These are phyloP conservation scores for Acacia pycnantha DNA, from an alignment of 331 rosid genomes.

Conservation along the genomic window DNA sequence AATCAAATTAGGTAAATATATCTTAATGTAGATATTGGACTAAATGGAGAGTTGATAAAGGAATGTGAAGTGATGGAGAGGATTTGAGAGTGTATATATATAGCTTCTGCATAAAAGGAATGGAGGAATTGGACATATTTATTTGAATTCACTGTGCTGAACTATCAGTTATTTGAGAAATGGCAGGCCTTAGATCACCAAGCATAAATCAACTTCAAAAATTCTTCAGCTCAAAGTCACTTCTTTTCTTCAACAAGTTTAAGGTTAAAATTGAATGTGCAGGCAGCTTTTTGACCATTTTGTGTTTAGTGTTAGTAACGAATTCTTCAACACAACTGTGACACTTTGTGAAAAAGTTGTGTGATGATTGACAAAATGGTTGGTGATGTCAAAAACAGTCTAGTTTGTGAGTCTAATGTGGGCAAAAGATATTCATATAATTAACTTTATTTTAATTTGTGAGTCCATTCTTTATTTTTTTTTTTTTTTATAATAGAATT, in stretches of 20 bases:
- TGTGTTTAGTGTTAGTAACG: no score
- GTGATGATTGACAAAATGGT: background rate
- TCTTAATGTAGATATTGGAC: background rate
- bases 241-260: background rate
- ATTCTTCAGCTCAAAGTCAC: background rate
- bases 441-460: background rate
- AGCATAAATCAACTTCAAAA: no score
- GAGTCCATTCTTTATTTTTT: background rate
- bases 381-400: background rate
- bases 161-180: no score
- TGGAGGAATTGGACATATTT: background rate
- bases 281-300: no score
- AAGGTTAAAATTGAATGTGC: background rate
- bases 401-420: no score
- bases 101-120: background rate
- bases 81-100: background rate
- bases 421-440: no score
- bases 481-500: no score
- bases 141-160: background rate
- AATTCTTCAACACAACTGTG: no score
- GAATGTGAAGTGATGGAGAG: background rate
- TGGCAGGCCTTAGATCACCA: background rate
- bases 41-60: background rate
- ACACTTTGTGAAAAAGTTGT: no score
- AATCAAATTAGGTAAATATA: no score